Percentiles rank a stretch among this genome's conserved stretches.
These are phyloP conservation scores for Phycomyces blakesleeanus DNA, from an alignment of 192 early-diverging fungal species.

Conservation along the genomic window DNA sequence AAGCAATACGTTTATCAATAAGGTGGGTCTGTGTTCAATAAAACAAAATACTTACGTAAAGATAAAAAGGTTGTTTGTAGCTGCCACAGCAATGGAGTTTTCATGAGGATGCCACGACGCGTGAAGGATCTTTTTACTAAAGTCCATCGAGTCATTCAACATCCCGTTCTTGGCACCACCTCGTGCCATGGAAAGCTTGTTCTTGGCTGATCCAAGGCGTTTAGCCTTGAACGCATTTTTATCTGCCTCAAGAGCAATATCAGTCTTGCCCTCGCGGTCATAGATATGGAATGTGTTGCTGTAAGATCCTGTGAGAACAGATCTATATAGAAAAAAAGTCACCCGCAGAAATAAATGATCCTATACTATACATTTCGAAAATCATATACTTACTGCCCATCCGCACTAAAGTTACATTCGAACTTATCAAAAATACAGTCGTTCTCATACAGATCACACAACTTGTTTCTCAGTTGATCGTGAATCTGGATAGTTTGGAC, in stretches of 20 bases:
- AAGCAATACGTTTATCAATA: constrained; percentile 3
- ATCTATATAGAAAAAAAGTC: constrained; percentile 39
- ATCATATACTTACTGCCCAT: constrained; percentile 85
- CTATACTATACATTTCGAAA: no score
- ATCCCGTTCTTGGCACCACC: neutral
- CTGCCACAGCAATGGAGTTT: constrained; percentile 95
- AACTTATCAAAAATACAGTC: constrained; percentile 99
- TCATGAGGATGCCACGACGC: constrained; percentile 98
- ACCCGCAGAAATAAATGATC: neutral
- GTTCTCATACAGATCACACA: constrained; percentile 99
- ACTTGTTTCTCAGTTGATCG: constrained; percentile 89
- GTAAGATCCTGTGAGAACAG: constrained; percentile 95
- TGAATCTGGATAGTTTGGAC: constrained; percentile 96
- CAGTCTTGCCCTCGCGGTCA: constrained; percentile 72
- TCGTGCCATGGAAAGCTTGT: constrained; percentile 43
- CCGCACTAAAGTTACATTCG: constrained; percentile 95
- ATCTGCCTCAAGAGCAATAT: constrained; percentile 93
- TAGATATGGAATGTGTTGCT: constrained; percentile 99
- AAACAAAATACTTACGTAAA: constrained; percentile 56
- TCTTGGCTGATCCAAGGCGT: constrained; percentile 77
- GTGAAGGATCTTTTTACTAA: constrained; percentile 95
- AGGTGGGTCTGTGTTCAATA: neutral
- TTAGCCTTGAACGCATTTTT: constrained; percentile 97
- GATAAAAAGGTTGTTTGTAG: constrained; percentile 98
- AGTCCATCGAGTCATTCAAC: constrained; percentile 80